Evolutionary conservation across 495 filamentous ascomycete species (phyloP).

Genomic region (Podospora sp.): DNA sequence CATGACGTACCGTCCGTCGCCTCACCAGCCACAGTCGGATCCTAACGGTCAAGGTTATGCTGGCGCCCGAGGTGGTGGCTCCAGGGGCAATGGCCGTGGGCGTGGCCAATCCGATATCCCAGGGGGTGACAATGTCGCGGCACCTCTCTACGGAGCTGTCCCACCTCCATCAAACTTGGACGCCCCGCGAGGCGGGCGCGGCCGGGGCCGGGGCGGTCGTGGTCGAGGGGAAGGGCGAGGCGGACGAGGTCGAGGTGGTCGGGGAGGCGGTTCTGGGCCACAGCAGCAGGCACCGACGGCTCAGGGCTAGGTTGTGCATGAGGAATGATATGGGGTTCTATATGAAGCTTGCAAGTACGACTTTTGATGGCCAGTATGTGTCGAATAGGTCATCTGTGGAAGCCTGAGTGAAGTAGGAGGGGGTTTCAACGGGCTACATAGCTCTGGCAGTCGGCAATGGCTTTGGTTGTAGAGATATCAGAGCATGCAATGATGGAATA

Average conservation of each 20-base stretch:
- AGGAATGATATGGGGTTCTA: neutral
- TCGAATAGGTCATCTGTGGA: too few species aligned
- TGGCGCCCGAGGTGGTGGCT: constrained; percentile 41
- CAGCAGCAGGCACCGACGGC: constrained; percentile 13
- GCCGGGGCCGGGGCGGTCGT: constrained; percentile 33
- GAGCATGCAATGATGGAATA: neutral
- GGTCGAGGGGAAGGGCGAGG: constrained; percentile 30
- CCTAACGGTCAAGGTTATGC: constrained; percentile 17
- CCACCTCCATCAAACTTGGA: constrained; percentile 77
- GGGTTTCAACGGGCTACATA: neutral
- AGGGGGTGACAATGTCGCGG: constrained; percentile 25
- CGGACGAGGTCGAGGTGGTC: constrained; percentile 17
- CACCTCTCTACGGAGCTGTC: constrained; percentile 64
- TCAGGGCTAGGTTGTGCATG: constrained; percentile 10
- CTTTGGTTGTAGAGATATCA: neutral
- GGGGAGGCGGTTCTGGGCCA: constrained; percentile 1
- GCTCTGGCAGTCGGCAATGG: neutral
- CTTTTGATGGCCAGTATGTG: too few species aligned
- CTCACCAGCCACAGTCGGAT: constrained; percentile 29
- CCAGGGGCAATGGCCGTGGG: constrained; percentile 33
- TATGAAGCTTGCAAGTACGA: neutral
- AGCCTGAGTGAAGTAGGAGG: neutral
- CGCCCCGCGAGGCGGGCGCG: constrained; percentile 41
- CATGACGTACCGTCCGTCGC: constrained; percentile 41
- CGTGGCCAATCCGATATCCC: constrained; percentile 17